Conservation (phyloP, 208 protist species). For the Leishmania tarentolae region DNA sequence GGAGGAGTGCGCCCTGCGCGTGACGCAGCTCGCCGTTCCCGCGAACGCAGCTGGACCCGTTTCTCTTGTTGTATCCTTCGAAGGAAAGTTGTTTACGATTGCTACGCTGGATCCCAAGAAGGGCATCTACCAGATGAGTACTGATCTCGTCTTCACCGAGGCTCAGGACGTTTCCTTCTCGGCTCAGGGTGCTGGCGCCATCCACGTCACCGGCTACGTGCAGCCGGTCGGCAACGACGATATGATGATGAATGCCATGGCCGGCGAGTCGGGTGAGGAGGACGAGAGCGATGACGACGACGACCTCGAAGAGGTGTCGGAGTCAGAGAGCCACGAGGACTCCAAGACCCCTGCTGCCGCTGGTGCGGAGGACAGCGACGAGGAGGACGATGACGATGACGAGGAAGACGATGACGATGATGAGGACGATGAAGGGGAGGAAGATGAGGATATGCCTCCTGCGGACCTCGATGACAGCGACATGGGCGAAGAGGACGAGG, state of each 20-base stretch:
- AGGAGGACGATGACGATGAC: conserved; percentile 25
- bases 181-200: conserved; percentile 66
- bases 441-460: conserved; percentile 14
- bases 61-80: conserved; percentile 74
- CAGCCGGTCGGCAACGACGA: conserved; percentile 82
- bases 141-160: conserved; percentile 87
- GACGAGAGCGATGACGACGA: conserved; percentile 49
- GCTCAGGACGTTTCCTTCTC: conserved; percentile 74
- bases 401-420: conserved; percentile 48
- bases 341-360: conserved; percentile 7
- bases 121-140: conserved; percentile 82
- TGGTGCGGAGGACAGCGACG: conserved; percentile 30
- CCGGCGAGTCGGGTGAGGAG: conserved; percentile 31
- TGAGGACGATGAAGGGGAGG: conserved; percentile 24
- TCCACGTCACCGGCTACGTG: conserved; percentile 88
- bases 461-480: conserved; percentile 1
- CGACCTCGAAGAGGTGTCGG: conserved; percentile 39
- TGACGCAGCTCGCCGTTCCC: conserved; percentile 88
- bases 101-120: conserved; percentile 87
- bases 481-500: conserved; percentile 16
- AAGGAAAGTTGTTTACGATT: conserved; percentile 90
- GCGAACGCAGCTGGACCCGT: conserved; percentile 77
- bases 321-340: conserved; percentile 39
- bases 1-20: conserved; percentile 79
- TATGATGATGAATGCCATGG: conserved; percentile 52